phyloP scores from a whole-genome alignment of 192 early-diverging fungal genomes.

The Linnemannia hyalina region DNA sequence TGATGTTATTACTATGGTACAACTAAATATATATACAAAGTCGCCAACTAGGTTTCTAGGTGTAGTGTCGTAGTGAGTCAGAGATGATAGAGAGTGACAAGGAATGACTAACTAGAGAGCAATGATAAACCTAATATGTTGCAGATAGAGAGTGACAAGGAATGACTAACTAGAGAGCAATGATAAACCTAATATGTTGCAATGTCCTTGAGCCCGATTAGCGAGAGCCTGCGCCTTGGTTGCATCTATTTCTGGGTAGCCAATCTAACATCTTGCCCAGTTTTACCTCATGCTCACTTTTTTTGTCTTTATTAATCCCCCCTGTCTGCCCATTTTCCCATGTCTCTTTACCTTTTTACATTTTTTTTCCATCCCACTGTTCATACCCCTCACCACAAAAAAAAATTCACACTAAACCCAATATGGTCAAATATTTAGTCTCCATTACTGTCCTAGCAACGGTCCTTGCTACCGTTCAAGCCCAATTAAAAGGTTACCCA shows the following conservation, averaged over 20 bases:
- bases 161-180: no score
- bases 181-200: no score
- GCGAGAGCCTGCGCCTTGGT: constrained; percentile 2
- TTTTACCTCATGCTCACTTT: not conserved
- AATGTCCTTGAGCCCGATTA: not conserved
- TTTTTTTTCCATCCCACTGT: constrained; percentile 1
- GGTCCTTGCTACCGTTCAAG: constrained; percentile 11
- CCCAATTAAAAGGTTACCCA: constrained; percentile 47
- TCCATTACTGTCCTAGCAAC: constrained; percentile 36
- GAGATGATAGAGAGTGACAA: no score
- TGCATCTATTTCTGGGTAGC: no score
- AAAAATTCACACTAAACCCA: constrained; percentile 3
- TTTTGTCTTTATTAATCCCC: constrained; percentile 9
- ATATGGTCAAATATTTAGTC: constrained; percentile 6
- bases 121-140: no score
- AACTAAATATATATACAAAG: no score
- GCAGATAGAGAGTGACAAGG: no score
- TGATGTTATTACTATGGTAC: no score
- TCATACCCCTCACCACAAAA: not conserved
- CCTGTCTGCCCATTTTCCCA: not conserved
- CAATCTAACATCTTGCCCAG: no score
- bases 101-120: no score
- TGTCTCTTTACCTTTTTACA: not conserved
- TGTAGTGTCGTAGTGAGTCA: no score
- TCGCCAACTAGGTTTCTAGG: no score